Evolutionary conservation across 495 filamentous ascomycete genomes (phyloP).

Genomic region (Lasiosphaeriaceae sp.): DNA sequence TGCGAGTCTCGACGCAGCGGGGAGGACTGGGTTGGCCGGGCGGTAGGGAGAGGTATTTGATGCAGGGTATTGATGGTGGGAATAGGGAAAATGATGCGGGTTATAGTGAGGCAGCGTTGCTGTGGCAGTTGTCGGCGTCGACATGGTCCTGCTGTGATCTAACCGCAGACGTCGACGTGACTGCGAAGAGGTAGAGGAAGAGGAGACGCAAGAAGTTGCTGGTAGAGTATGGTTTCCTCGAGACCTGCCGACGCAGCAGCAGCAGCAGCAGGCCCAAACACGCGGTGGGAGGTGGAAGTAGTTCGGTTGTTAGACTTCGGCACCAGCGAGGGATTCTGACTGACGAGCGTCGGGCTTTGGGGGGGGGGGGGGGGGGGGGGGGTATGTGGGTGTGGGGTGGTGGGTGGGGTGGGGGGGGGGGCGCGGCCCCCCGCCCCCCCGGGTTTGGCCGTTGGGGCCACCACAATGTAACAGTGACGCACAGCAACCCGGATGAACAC

Average conservation of each 20-base stretch:
- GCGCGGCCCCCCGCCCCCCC: too few relatives aligned
- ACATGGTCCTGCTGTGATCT: slow-evolving; percentile 54
- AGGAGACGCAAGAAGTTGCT: background rate
- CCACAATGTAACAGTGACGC: too few relatives aligned
- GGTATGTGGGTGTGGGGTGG: background rate
- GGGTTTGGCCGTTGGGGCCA: too few relatives aligned
- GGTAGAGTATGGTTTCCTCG: background rate
- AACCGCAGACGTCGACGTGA: slow-evolving; percentile 16
- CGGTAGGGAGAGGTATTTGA: slow-evolving; percentile 47
- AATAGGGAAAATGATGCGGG: slow-evolving; percentile 63
- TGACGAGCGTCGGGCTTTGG: slow-evolving; percentile 5
- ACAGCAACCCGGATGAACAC: too few relatives aligned
- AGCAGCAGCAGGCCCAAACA: slow-evolving; percentile 3
- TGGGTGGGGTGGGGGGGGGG: too few relatives aligned
- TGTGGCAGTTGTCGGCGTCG: slow-evolving; percentile 78
- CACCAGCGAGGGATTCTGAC: slow-evolving; percentile 13
- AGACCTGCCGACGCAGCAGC: slow-evolving; percentile 3
- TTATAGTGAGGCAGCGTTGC: slow-evolving; percentile 63
- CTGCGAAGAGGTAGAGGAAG: slow-evolving; percentile 6
- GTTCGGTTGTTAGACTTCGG: slow-evolving; percentile 17
- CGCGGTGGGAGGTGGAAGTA: slow-evolving; percentile 3
- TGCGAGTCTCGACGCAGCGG: slow-evolving; percentile 47
- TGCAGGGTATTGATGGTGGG: slow-evolving; percentile 53
- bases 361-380: background rate
- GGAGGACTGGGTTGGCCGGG: slow-evolving; percentile 44